Conservation (phyloP, 164 flowering plant species). For the Magnolia officinalis region DNA sequence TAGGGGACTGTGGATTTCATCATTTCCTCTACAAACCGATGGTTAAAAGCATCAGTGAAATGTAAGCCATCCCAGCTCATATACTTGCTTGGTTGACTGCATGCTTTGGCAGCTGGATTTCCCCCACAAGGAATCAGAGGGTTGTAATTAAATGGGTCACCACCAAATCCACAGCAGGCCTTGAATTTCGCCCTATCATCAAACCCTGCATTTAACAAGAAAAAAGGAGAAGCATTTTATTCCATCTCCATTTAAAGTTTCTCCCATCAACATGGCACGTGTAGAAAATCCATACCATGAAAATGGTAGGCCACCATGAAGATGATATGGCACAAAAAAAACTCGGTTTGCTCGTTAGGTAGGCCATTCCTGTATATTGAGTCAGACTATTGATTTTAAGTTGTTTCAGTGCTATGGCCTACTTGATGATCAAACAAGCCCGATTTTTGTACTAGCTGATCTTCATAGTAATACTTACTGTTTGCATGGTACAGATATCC, state of each 20-base stretch:
- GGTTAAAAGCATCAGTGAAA: constrained; percentile 20
- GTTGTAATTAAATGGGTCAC: constrained; percentile 20
- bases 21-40: constrained; percentile 19
- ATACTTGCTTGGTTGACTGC: constrained; percentile 21
- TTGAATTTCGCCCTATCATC: constrained; percentile 18
- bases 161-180: constrained; percentile 24
- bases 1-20: constrained; percentile 8
- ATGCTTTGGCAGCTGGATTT: constrained; percentile 19
- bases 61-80: constrained; percentile 26
- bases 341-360: too few relatives aligned
- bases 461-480: too few relatives aligned
- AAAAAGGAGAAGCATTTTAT: neutral
- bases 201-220: constrained; percentile 16
- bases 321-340: too few relatives aligned
- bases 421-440: too few relatives aligned
- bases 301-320: too few relatives aligned
- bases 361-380: too few relatives aligned
- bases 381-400: too few relatives aligned
- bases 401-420: too few relatives aligned
- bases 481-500: too few relatives aligned
- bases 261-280: too few relatives aligned
- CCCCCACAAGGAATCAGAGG: constrained; percentile 17
- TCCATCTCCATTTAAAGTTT: neutral
- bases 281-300: too few relatives aligned
- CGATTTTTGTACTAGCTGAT: too few relatives aligned